Percentiles rank a stretch among this genome's conserved stretches.
phyloP scores from a whole-genome alignment of 2,329 filamentous ascomycete species.

The Fusarium nygamai region DNA sequence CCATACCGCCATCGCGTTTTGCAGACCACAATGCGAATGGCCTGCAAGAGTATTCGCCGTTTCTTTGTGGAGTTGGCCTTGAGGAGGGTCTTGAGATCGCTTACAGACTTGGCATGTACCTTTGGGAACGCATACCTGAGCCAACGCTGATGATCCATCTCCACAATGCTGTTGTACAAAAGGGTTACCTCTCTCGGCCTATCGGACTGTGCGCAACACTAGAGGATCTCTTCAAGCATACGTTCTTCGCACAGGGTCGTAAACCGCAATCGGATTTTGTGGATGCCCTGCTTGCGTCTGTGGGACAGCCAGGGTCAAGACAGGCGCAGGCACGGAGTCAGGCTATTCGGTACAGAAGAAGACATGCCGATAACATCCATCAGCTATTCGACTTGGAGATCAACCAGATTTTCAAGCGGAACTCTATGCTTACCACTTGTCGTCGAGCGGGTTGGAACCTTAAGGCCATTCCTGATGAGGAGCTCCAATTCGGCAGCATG shows the following conservation, averaged over 20 bases:
- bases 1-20: conserved; percentile 55
- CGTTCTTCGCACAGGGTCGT: not conserved
- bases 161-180: conserved; percentile 59
- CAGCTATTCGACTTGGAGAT: not conserved
- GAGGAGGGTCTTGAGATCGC: conserved; percentile 55
- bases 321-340: not conserved
- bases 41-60: conserved; percentile 60
- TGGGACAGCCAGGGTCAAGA: not conserved
- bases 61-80: conserved; percentile 57
- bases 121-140: conserved; percentile 55
- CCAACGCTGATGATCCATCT: conserved; percentile 54
- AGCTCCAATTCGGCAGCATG: conserved; percentile 40
- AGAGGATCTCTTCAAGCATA: conserved; percentile 22
- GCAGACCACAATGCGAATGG: conserved; percentile 53
- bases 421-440: conserved; percentile 46
- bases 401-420: conserved; percentile 48
- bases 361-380: not conserved
- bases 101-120: conserved; percentile 46
- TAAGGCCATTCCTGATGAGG: conserved; percentile 49
- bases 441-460: conserved; percentile 48
- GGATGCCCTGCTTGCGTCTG: not conserved
- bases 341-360: not conserved
- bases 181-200: conserved; percentile 46
- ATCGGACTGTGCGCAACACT: conserved; percentile 48
- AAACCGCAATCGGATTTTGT: not conserved